Evolutionary conservation across 805 yeast species (phyloP).

Genomic region (Starmerella lactis-condensi): DNA sequence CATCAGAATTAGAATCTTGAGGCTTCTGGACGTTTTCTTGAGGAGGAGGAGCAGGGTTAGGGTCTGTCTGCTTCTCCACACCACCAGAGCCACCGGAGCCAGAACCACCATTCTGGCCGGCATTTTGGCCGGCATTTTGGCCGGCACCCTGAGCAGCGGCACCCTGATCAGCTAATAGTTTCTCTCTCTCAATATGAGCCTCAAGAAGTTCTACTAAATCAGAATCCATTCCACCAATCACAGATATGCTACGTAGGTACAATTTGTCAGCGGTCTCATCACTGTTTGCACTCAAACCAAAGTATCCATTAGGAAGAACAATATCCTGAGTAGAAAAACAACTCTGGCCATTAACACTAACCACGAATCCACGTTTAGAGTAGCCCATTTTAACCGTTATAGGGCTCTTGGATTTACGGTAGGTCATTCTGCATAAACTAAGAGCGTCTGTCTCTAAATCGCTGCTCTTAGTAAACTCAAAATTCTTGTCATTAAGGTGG

Average conservation of each 20-base stretch:
- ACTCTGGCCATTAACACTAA: constrained; percentile 24
- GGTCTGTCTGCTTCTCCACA: no score
- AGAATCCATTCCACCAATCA: constrained; percentile 9
- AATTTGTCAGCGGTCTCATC: constrained; percentile 13
- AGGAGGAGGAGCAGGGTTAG: no score
- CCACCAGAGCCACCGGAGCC: no score
- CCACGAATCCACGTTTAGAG: constrained; percentile 19
- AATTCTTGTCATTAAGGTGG: constrained; percentile 25
- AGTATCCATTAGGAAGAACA: constrained; percentile 20
- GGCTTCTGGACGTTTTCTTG: no score
- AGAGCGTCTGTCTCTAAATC: constrained; percentile 21
- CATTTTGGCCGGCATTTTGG: no score
- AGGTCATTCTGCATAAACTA: constrained; percentile 22
- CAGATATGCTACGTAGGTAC: constrained; percentile 6
- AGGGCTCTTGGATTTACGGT: constrained; percentile 21
- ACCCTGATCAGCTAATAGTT: no score
- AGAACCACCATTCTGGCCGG: no score
- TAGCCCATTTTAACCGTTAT: constrained; percentile 21
- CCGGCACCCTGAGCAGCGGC: no score
- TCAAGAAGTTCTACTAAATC: constrained; percentile 5
- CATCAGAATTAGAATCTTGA: background rate
- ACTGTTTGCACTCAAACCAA: constrained; percentile 23
- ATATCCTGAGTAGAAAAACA: constrained; percentile 23
- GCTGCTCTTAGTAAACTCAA: constrained; percentile 14
- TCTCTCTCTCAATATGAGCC: no score